Evolutionary conservation across 2,329 filamentous ascomycete genomes (phyloP), one percentile per base, ranked within the genome.

Genomic region (Fusarium chlamydosporum): DNA sequence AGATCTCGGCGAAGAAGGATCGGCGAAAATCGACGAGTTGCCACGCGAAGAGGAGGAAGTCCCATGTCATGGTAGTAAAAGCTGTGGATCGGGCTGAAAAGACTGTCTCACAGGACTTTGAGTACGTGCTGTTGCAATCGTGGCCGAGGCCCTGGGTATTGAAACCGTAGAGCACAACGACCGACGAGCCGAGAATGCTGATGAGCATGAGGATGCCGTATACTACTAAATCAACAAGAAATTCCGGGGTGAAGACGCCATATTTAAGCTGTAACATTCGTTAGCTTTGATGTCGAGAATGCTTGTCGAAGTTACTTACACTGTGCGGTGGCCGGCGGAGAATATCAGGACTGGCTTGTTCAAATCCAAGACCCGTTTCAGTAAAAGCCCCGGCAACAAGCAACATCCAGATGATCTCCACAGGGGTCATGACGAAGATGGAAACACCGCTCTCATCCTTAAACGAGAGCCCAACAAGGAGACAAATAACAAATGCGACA

Each of bases 401-500:
- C 74, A 92, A 89, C 74, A 92, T 89, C 89, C 89, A 92, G 31
- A 93, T 83, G 65, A 92, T 91, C 67, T 92, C 88, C 13, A 92
- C 87, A 0, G 90, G 91, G 0, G 89, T 84, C 13, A 92, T 82
- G 0, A 90, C 88, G 75, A 92, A 92, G 13, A 92, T 87, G 0
- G 90, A 92, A 27, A 90, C 82, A 3, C 83, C 81, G n/a, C 80
- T 80, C 1, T 76, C 68, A 70, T 92, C 90, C 77, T 92, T 92
- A 81, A 92, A 92, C 0, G 82, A 86, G 4, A 93, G 82, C 35
- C 90, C 90, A 40, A 91, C 86, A 9, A 93, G 85, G 10, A 93
- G 82, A 0, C 87, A 87, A 55, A 85, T 84, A 2, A 90, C 90
- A 65, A 92, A 87, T 2, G 88, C 89, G 43, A 92, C 86, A 61